Conservation (phyloP, 1,139 yeast species). For the Hemisphaericaspora xylofermentans region DNA sequence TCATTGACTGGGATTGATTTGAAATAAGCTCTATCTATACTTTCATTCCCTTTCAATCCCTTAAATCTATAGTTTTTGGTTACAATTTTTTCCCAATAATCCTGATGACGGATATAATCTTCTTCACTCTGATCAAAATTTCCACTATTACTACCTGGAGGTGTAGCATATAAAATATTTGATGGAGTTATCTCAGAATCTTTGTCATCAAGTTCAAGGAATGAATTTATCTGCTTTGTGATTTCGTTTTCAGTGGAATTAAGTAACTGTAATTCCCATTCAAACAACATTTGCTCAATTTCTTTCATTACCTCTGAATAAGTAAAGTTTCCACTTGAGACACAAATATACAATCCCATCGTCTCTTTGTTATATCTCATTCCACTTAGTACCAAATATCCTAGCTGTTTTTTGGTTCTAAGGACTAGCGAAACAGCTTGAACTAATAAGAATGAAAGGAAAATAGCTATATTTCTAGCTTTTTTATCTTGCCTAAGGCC, state of each 20-base stretch:
- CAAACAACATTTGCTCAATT: conserved; percentile 46
- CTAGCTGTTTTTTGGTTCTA: conserved; percentile 48
- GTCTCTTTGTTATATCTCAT: conserved; percentile 48
- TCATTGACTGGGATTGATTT: conserved; percentile 23
- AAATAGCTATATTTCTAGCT: conserved; percentile 37
- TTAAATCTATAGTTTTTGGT: conserved; percentile 39
- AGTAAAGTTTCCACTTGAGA: conserved; percentile 41
- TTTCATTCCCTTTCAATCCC: conserved; percentile 32
- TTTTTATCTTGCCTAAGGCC: conserved; percentile 41
- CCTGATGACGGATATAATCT: conserved; percentile 40
- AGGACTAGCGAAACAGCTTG: conserved; percentile 43
- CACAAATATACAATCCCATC: conserved; percentile 50
- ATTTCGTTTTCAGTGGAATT: conserved; percentile 33
- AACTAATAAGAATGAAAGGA: conserved; percentile 46
- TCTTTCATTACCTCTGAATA: conserved; percentile 34
- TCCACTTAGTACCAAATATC: conserved; percentile 52
- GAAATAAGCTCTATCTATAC: conserved; percentile 29
- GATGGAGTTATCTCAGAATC: conserved; percentile 16
- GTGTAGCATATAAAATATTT: conserved; percentile 21
- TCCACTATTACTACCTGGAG: conserved; percentile 26
- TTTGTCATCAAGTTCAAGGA: conserved; percentile 20
- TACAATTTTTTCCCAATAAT: conserved; percentile 49
- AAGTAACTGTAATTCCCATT: conserved; percentile 30
- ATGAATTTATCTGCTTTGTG: conserved; percentile 32
- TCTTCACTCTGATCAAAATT: conserved; percentile 24